phyloP scores from a whole-genome alignment of 202 grass and related monocot species.

The Elaeis oleifera region DNA sequence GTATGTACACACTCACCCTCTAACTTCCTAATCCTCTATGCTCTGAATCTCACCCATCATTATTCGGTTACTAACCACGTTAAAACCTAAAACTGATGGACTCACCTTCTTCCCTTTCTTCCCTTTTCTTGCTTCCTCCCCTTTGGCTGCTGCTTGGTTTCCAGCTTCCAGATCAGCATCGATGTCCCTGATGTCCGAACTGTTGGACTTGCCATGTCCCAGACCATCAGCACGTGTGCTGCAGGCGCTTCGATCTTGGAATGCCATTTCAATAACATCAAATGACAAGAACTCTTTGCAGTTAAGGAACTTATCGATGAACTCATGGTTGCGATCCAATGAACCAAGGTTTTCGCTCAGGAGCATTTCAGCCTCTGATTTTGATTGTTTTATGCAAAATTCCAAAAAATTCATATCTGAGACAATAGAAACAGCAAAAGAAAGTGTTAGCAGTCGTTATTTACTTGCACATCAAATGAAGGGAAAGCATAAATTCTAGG shows the following conservation, averaged over 20 bases:
- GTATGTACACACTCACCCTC: conserved; percentile 42
- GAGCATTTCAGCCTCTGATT: conserved; percentile 54
- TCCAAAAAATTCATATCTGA: conserved; percentile 85
- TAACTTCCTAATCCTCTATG: conserved; percentile 37
- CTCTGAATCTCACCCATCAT: conserved; percentile 99
- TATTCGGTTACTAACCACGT: conserved; percentile 92
- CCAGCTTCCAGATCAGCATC: conserved; percentile 26
- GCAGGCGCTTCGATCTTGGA: conserved; percentile 31
- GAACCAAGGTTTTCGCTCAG: conserved; percentile 74
- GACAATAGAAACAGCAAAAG: not conserved
- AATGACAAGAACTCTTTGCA: conserved; percentile 76
- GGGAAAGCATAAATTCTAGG: too few species aligned
- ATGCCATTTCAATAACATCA: conserved; percentile 79
- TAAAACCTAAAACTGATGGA: conserved; percentile 67
- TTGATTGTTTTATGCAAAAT: conserved; percentile 82
- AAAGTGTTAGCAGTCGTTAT: too few species aligned
- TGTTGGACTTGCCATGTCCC: conserved; percentile 15
- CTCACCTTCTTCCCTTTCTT: conserved; percentile 99
- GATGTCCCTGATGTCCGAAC: conserved; percentile 18
- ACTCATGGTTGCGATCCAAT: conserved; percentile 60
- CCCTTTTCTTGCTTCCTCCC: conserved; percentile 49
- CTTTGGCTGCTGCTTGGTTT: conserved; percentile 27
- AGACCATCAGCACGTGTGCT: conserved; percentile 9
- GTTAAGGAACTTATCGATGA: conserved; percentile 90
- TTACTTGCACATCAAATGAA: too few species aligned